Evolutionary conservation across 192 early-diverging fungal genomes (phyloP).

Genomic region (Coemansia sp.): DNA sequence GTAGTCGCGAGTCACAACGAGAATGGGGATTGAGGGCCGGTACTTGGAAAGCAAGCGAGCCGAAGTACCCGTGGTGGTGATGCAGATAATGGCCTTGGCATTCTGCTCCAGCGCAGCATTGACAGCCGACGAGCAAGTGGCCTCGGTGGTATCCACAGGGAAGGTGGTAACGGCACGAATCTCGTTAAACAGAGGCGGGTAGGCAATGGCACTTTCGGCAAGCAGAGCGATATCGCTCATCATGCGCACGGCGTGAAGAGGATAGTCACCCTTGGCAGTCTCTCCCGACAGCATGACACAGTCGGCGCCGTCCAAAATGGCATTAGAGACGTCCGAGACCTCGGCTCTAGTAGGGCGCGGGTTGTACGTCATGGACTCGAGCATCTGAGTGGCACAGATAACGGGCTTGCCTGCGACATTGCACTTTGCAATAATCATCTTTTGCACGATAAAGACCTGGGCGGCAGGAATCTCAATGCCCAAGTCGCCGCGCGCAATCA

Average conservation of each 20-base stretch:
- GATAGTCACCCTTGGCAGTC: slow-evolving; percentile 93
- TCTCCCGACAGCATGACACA: slow-evolving; percentile 99
- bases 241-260: slow-evolving; percentile 85
- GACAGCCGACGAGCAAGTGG: slow-evolving; percentile 87
- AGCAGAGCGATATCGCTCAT: slow-evolving; percentile 91
- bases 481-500: slow-evolving; percentile 98
- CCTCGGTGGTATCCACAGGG: slow-evolving; percentile 83
- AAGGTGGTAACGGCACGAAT: slow-evolving; percentile 69
- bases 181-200: slow-evolving; percentile 89
- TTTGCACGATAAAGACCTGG: slow-evolving; percentile 89
- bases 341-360: slow-evolving; percentile 99
- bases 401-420: slow-evolving; percentile 96
- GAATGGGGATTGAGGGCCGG: slow-evolving; percentile 84
- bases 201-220: slow-evolving; percentile 91
- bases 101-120: slow-evolving; percentile 75
- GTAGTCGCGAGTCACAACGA: slow-evolving; percentile 82
- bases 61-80: slow-evolving; percentile 84
- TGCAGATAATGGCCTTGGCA: slow-evolving; percentile 84
- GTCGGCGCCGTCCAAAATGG: slow-evolving; percentile 95
- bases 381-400: slow-evolving; percentile 97
- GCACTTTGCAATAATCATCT: slow-evolving; percentile 99
- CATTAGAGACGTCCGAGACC: slow-evolving; percentile 97
- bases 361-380: slow-evolving; percentile 93
- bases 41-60: slow-evolving; percentile 92
- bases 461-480: slow-evolving; percentile 96